These are phyloP conservation scores for Medicago lupulina DNA, from an alignment of 306 rosid genomes.

Conservation along the genomic window DNA sequence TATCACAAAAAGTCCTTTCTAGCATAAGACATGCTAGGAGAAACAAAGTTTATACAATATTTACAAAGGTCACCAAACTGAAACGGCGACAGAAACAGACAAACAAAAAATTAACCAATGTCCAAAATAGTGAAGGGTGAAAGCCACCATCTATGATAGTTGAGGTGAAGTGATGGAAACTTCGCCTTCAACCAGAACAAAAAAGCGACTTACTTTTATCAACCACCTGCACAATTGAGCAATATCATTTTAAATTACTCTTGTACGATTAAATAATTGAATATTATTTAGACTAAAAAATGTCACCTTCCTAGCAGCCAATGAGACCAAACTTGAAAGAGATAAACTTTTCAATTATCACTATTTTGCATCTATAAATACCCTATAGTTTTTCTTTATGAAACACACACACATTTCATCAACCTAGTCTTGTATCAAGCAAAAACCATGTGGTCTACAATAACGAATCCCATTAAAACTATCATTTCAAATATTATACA, in stretches of 20 bases:
- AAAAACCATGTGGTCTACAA: conserved; percentile 39
- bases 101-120: no score
- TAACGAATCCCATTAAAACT: conserved; percentile 37
- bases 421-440: not conserved
- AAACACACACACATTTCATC: conserved; percentile 7
- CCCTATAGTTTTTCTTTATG: not conserved
- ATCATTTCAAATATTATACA: conserved; percentile 10
- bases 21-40: no score
- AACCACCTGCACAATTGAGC: no score
- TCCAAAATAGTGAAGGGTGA: no score
- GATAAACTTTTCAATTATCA: not conserved
- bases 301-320: not conserved
- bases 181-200: no score
- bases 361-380: conserved; percentile 3
- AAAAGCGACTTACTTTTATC: no score
- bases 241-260: not conserved
- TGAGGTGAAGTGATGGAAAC: no score
- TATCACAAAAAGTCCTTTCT: no score
- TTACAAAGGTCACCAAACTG: no score
- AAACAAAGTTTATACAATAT: no score
- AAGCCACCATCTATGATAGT: no score
- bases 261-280: not conserved
- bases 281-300: not conserved
- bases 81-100: no score
- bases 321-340: not conserved